A percentile compares a stretch with the other conserved stretches of the same genome.
phyloP scores from a whole-genome alignment of 2,329 filamentous ascomycete species.

The Cytospora leucostoma region DNA sequence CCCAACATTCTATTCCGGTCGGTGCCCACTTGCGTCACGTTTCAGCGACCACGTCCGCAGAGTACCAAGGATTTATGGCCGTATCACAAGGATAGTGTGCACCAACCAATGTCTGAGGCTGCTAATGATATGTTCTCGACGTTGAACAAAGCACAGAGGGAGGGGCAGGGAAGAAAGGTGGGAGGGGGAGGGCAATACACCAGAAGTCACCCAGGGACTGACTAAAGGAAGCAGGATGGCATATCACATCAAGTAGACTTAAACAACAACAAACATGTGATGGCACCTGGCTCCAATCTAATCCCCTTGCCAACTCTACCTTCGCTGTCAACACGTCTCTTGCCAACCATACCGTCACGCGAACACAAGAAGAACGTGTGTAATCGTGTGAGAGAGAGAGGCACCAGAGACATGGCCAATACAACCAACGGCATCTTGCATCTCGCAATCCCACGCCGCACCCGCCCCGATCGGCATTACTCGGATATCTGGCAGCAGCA shows the following conservation, averaged over 20 bases:
- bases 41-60: constrained; percentile 5
- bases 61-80: neutral
- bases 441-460: no score
- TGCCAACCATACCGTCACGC: no score
- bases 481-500: neutral
- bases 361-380: no score
- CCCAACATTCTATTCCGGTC: constrained; percentile 18
- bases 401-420: constrained; percentile 22
- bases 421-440: constrained; percentile 21
- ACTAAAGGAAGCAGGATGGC: no score
- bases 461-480: constrained; percentile 12
- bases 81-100: neutral
- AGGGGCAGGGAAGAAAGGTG: neutral
- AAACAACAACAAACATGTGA: no score
- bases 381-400: neutral
- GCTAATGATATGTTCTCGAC: neutral
- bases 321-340: no score
- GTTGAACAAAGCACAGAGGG: neutral
- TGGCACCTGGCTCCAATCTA: no score
- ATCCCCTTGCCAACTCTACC: no score
- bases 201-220: no score
- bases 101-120: neutral
- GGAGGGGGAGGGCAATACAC: no score
- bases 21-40: constrained; percentile 11
- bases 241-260: no score